Base-by-base conservation (phyloP, 1,139 yeast species). In the Kazachstania sp. region DNA sequence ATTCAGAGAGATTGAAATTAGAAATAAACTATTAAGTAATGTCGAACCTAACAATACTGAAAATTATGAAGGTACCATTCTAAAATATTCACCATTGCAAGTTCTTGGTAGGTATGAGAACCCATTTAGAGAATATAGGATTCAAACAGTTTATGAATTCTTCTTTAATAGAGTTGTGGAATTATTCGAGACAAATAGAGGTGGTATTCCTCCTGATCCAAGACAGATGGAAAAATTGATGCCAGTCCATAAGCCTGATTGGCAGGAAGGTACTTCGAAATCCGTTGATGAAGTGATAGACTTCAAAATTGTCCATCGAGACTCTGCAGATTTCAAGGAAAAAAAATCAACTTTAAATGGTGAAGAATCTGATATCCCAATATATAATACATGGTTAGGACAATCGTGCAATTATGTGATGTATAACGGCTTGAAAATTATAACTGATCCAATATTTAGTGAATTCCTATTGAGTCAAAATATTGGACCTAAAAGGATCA, bases 101-200 rank as follows among this genome's bases (percentile, higher is more conserved):
- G 74, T 90, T 0, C 78, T 79, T 11, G 97, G 97, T 7, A 72
- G 88, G 61, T 90, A 78, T 66, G 94, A 86, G 47, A 90, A 90
- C 60, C 97, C 97, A 2, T 90, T 90, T 61, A 77, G 76, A n/a
- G 96, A 90, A 60, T 90, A 90, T 62, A 71, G 97, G 43, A 83
- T 90, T 3, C 97, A 88, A 65, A 87, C 97, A 0, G 74, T 87
- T 6, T 85, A 86, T 62, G 97, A 90, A 67, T 90, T 88, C 65
- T 68, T 86, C 34, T 70, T 77, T 40, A 85, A 88, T 49, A 69
- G 96, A 30, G 53, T 86, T 4, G 65, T 81, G 51, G 96, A 88
- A 61, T 62, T 86, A 6, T 74, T 83, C 54, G 86, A 84, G 56
- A 70, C 75, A 37, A 81, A 82, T 45, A 79, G 94, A 23, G 92